phyloP scores from a whole-genome alignment of 305 asterid genomes.

The Withania somnifera region DNA sequence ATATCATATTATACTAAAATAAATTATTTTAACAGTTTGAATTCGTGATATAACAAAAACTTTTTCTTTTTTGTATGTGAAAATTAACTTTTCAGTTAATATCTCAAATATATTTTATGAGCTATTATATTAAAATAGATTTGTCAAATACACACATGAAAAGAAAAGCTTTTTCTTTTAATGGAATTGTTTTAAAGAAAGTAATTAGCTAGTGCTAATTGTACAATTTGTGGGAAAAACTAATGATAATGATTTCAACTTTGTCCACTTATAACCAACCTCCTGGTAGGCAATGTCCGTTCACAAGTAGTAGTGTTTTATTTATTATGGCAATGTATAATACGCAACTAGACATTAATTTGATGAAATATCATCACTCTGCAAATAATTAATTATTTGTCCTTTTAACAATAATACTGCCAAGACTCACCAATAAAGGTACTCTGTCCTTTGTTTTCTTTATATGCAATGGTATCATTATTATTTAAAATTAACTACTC shows the following conservation, averaged over 20 bases:
- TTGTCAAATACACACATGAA: too few relatives aligned
- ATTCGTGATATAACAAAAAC: too few relatives aligned
- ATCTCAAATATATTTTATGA: too few relatives aligned
- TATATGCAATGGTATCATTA: not conserved
- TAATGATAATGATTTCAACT: constrained; percentile 1
- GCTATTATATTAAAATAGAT: too few relatives aligned
- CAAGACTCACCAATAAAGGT: not conserved
- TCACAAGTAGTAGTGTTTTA: not conserved
- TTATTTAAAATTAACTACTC: too few relatives aligned
- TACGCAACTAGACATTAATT: not conserved
- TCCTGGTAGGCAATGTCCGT: not conserved
- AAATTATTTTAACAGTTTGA: too few relatives aligned
- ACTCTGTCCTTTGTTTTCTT: not conserved
- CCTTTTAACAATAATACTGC: not conserved
- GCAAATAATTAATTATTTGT: not conserved
- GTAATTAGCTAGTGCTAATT: not conserved
- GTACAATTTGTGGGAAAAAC: not conserved
- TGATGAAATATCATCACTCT: not conserved
- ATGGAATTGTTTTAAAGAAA: not conserved
- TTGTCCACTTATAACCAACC: not conserved
- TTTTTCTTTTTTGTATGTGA: too few relatives aligned
- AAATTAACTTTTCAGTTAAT: too few relatives aligned
- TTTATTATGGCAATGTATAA: not conserved
- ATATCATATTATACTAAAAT: too few relatives aligned
- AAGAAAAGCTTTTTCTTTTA: not conserved